phyloP scores from a whole-genome alignment of 1,284 basidiomycete genomes.

The Mrakiaceae sp. region DNA sequence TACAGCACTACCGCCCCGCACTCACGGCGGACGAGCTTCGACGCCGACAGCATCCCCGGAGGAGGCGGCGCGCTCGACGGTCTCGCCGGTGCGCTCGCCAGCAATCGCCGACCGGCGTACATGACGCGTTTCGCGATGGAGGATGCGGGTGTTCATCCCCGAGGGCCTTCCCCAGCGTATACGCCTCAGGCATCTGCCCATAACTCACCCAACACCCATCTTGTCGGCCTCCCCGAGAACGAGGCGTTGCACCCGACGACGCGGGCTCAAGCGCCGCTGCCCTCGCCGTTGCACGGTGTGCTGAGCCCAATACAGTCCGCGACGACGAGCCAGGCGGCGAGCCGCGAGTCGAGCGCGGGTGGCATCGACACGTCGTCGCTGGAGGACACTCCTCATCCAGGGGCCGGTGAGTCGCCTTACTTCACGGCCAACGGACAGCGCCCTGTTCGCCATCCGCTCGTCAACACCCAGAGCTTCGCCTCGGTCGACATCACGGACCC shows the following conservation, averaged over 20 bases:
- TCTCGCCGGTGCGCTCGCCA: too few relatives aligned
- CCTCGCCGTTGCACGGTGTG: neutral
- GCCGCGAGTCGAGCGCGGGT: neutral
- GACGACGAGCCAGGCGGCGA: neutral
- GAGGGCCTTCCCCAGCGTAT: slow-evolving; percentile 35
- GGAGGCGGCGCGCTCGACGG: too few relatives aligned
- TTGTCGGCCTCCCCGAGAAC: neutral
- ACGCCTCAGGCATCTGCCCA: slow-evolving; percentile 21
- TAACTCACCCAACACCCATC: neutral
- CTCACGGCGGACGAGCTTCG: slow-evolving; percentile 4
- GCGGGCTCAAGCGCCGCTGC: too few relatives aligned
- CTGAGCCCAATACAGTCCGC: slow-evolving; percentile 13
- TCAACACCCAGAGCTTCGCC: neutral
- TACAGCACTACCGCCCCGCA: neutral
- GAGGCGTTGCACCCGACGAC: too few relatives aligned
- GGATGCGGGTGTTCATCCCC: slow-evolving; percentile 13
- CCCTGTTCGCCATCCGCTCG: slow-evolving; percentile 8
- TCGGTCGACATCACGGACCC: too few relatives aligned
- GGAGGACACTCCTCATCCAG: neutral
- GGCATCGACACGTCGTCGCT: neutral
- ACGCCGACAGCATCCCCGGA: neutral
- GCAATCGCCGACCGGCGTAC: neutral
- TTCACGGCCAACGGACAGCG: neutral
- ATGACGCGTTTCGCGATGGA: slow-evolving; percentile 7
- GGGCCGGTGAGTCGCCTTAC: too few relatives aligned